These are phyloP conservation scores for Graphilbum ipis-grandicollis DNA, from an alignment of 2,329 filamentous ascomycete genomes.

Conservation along the genomic window DNA sequence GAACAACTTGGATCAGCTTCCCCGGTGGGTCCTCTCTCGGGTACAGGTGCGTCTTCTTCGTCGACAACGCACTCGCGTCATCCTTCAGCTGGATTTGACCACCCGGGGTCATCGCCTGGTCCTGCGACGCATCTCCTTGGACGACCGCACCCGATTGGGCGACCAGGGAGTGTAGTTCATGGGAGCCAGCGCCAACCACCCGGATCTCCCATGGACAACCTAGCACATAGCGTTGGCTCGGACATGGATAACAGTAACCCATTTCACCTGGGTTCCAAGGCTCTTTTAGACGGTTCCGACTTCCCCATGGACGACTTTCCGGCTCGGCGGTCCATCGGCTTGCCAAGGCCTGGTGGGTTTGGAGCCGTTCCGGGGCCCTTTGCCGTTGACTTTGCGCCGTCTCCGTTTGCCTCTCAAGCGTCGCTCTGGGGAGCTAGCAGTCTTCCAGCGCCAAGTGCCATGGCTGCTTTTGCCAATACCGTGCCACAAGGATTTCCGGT, in stretches of 20 bases:
- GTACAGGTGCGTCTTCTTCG: constrained; percentile 15
- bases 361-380: constrained; percentile 3
- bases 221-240: constrained; percentile 20
- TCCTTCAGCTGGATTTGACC: constrained; percentile 55
- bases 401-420: constrained; percentile 8
- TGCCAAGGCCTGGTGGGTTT: constrained; percentile 8
- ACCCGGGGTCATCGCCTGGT: constrained; percentile 18
- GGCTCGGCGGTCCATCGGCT: constrained; percentile 9
- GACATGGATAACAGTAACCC: constrained; percentile 55
- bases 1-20: constrained; percentile 7
- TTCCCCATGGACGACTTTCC: constrained; percentile 27
- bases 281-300: constrained; percentile 61
- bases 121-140: constrained; percentile 55
- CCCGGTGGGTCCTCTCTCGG: constrained; percentile 8
- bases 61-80: constrained; percentile 56
- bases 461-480: constrained; percentile 1
- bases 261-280: constrained; percentile 70
- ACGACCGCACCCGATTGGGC: constrained; percentile 72
- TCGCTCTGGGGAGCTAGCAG: constrained; percentile 8
- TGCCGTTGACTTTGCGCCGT: constrained; percentile 6
- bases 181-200: constrained; percentile 22
- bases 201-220: constrained; percentile 8
- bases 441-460: neutral
- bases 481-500: constrained; percentile 3
- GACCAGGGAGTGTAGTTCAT: constrained; percentile 56